phyloP scores from a whole-genome alignment of 2,329 filamentous ascomycete genomes.

The Scortechinia acanthostroma region DNA sequence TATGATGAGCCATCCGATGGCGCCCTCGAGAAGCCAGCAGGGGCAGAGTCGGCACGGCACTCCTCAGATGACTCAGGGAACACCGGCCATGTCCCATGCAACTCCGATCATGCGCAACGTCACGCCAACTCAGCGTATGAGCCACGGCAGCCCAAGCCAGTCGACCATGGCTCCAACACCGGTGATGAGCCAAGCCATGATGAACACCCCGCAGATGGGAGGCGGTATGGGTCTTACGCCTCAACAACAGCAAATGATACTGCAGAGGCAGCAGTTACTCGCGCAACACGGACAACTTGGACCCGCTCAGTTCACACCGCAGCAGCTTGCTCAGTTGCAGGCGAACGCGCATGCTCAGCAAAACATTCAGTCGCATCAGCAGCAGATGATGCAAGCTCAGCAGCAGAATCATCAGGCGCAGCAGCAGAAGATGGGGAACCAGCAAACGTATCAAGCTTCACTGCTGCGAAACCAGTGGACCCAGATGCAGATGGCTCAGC shows the following conservation, averaged over 20 bases:
- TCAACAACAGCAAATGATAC: slow-evolving; percentile 4
- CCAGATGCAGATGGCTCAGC: not conserved
- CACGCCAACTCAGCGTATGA: not conserved
- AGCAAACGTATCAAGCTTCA: not conserved
- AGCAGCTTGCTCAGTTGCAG: slow-evolving; percentile 3
- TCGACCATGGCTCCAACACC: not conserved
- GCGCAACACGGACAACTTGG: slow-evolving; percentile 4
- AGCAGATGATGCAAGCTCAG: slow-evolving; percentile 16
- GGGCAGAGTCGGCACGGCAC: not conserved
- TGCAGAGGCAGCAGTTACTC: not conserved
- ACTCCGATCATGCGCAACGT: slow-evolving; percentile 1
- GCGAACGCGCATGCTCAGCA: slow-evolving; percentile 13
- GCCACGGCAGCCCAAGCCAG: not conserved
- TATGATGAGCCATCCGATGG: not conserved
- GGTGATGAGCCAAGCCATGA: not conserved
- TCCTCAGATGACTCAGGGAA: not conserved
- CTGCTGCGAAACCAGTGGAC: not conserved
- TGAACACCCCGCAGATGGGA: not conserved
- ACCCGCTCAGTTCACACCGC: not conserved
- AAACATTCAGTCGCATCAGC: slow-evolving; percentile 15
- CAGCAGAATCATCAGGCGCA: slow-evolving; percentile 22
- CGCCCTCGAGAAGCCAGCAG: slow-evolving; percentile 1
- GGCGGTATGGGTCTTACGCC: not conserved
- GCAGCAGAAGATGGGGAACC: slow-evolving; percentile 7
- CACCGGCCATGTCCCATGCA: not conserved